A percentile compares a stretch with the other conserved stretches of the same genome.
Evolutionary conservation across 2,329 filamentous ascomycete species (phyloP).

Genomic region (Phaeophleospora eucalypticola): DNA sequence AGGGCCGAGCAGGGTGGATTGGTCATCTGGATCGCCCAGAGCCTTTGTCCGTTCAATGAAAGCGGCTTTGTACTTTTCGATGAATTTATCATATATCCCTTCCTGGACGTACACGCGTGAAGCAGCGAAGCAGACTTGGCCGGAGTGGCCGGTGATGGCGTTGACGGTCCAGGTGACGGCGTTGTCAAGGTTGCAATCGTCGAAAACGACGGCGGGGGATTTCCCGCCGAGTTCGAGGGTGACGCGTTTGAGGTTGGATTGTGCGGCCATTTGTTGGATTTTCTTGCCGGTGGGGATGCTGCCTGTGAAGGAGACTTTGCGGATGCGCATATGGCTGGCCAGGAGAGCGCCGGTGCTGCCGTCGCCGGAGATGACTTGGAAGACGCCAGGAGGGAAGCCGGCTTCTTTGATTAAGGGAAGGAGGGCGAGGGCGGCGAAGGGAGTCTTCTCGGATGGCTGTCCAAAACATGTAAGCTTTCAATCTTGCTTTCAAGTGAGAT

Average conservation of each 20-base stretch:
- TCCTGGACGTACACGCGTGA: constrained; percentile 14
- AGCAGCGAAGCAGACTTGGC: constrained; percentile 13
- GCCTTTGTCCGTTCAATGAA: constrained; percentile 11
- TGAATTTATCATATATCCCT: constrained; percentile 13
- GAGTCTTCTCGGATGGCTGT: constrained; percentile 46
- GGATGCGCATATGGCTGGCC: constrained; percentile 54
- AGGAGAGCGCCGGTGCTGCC: constrained; percentile 57
- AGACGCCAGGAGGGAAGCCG: constrained; percentile 54
- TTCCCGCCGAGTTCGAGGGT: constrained; percentile 33
- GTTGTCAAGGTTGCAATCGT: constrained; percentile 30
- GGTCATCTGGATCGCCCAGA: constrained; percentile 8
- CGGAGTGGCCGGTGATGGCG: constrained; percentile 12
- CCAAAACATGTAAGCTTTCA: neutral
- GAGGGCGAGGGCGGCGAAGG: constrained; percentile 53
- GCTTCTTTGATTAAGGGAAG: constrained; percentile 58
- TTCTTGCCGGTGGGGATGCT: constrained; percentile 57
- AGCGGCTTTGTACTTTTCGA: constrained; percentile 11
- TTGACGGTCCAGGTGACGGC: constrained; percentile 59
- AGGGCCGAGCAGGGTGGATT: constrained; percentile 9
- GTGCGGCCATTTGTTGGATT: constrained; percentile 49
- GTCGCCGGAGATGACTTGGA: constrained; percentile 57
- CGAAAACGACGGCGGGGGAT: constrained; percentile 49
- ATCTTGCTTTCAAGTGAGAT: neutral
- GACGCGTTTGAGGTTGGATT: constrained; percentile 56
- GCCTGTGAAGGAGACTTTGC: constrained; percentile 62